Conservation (phyloP, 768 basidiomycete species). For the Panellus pusillus region DNA sequence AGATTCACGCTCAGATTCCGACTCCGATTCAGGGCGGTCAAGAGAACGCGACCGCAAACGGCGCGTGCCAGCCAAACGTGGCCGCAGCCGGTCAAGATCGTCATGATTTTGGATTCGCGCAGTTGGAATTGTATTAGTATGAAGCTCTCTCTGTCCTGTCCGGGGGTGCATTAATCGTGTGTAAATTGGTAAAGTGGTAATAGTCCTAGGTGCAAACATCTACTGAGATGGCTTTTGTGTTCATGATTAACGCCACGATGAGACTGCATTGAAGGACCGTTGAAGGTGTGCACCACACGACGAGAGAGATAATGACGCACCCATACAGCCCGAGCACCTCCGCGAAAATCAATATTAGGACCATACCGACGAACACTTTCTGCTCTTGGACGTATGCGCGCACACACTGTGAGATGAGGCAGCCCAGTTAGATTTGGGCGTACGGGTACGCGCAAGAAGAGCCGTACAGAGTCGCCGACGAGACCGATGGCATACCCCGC, state of each 20-base stretch:
- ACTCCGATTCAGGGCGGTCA: constrained; percentile 38
- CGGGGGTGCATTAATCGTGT: constrained; percentile 19
- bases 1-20: constrained; percentile 41
- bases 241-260: constrained; percentile 91
- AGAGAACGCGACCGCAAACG: constrained; percentile 43
- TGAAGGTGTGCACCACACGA: background rate
- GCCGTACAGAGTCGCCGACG: constrained; percentile 87
- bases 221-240: constrained; percentile 64
- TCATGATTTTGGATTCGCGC: constrained; percentile 1
- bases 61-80: constrained; percentile 31
- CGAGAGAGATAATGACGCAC: constrained; percentile 37
- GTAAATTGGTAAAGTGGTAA: constrained; percentile 23
- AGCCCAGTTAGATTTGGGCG: background rate
- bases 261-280: constrained; percentile 46
- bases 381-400: constrained; percentile 90
- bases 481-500: constrained; percentile 95
- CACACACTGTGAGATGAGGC: constrained; percentile 59
- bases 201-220: constrained; percentile 30
- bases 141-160: too few relatives aligned
- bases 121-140: constrained; percentile 14
- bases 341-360: constrained; percentile 90
- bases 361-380: constrained; percentile 92
- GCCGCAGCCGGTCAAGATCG: constrained; percentile 23
- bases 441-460: background rate
- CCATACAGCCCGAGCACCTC: constrained; percentile 91